Percentiles rank a stretch among this genome's conserved stretches.
phyloP scores from a whole-genome alignment of 2,329 filamentous ascomycete genomes.

The Knufia petricola region DNA sequence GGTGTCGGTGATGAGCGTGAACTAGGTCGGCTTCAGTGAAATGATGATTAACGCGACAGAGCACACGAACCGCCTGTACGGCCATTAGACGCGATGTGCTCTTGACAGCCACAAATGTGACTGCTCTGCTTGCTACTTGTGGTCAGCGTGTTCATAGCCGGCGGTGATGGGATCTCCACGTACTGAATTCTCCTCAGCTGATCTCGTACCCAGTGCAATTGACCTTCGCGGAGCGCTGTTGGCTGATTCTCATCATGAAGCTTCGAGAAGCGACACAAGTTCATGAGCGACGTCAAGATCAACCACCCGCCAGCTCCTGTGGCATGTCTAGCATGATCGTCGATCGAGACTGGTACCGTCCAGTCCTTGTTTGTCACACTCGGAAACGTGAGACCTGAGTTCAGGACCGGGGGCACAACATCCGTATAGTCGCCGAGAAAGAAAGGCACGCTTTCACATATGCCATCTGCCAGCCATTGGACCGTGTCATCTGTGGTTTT shows the following conservation, averaged over 20 bases:
- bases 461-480: slow-evolving; percentile 17
- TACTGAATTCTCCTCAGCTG: slow-evolving; percentile 21
- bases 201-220: slow-evolving; percentile 21
- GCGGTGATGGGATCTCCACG: background rate
- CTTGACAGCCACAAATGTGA: background rate
- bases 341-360: slow-evolving; percentile 9
- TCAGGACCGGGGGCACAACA: slow-evolving; percentile 16
- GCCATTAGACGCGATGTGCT: background rate
- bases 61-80: background rate
- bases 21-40: no score
- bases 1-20: no score
- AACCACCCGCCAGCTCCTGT: slow-evolving; percentile 20
- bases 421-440: slow-evolving; percentile 19
- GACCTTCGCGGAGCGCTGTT: slow-evolving; percentile 17
- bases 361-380: slow-evolving; percentile 9
- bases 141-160: background rate
- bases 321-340: slow-evolving; percentile 11
- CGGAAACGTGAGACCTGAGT: slow-evolving; percentile 15
- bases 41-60: background rate
- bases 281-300: slow-evolving; percentile 17
- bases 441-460: slow-evolving; percentile 19
- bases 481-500: slow-evolving; percentile 14
- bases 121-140: background rate
- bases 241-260: slow-evolving; percentile 19
- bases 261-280: slow-evolving; percentile 18